Evolutionary conservation across 331 rosid genomes (phyloP), one percentile per base, ranked within the genome.

Genomic region (Acacia concinna): DNA sequence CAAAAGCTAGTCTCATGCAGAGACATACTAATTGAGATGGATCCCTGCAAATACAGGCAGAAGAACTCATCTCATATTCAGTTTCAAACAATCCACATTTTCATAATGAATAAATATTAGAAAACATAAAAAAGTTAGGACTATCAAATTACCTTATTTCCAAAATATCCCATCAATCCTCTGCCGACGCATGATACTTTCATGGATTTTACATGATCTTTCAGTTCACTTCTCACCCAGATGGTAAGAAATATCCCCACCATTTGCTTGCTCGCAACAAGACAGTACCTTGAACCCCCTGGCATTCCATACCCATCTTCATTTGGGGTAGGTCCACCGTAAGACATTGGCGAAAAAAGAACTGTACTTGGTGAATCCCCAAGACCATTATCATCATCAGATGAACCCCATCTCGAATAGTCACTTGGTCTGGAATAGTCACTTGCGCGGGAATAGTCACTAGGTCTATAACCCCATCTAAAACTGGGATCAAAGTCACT

Each of bases 81-180:
- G 49, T 25, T 74, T 44, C 74, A 81, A 78, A 71, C 73, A 74
- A 60, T 68, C 66, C 37, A 31, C 18, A 78, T 25, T 64, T 57
- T 37, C 34, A 3, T 11, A 15, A 23, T n/a, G 65, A 65, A 78
- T 5, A 57, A 59, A 60, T 28, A 13, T 0, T 71, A 60, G 60
- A 35, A 9, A 49, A 40, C 78, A 60, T 44, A 71, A 14, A 59
- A 73, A 59, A 20, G 57, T 13, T 47, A 54, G 65, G 74, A 71
- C 71, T 23, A 20, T 54, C 70, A 74, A 35, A 60, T 78, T 83
- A 96, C 99, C 99, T 96, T 96, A 80, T 96, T 96, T 83, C 99
- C 98, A 1, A 96, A 98, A 87, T 96, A 96, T 30, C 99, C 99
- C 99, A 93, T 96, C 87, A 96, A 85, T 78, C 99, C 99, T 89